These are phyloP conservation scores for Plenodomus tracheiphilus DNA, from an alignment of 2,329 filamentous ascomycete species.

Conservation along the genomic window DNA sequence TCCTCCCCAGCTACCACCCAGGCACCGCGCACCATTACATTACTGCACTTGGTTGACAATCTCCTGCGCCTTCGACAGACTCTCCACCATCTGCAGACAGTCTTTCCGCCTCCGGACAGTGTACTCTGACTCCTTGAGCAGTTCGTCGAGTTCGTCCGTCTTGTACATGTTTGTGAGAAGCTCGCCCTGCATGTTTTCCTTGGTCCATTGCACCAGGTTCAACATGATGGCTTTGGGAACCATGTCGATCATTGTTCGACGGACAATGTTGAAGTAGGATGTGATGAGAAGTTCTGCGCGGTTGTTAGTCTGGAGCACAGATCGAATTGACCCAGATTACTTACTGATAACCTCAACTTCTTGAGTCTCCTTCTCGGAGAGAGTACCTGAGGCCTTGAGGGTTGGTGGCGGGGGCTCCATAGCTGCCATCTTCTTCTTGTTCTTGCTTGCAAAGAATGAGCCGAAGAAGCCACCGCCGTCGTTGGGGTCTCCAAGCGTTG, in stretches of 20 bases:
- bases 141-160: slow-evolving; percentile 83
- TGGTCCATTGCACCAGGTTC: slow-evolving; percentile 91
- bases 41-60: slow-evolving; percentile 78
- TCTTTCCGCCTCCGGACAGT: slow-evolving; percentile 93
- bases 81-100: slow-evolving; percentile 99
- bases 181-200: slow-evolving; percentile 98
- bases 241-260: slow-evolving; percentile 99
- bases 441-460: slow-evolving; percentile 98
- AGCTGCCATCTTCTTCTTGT: slow-evolving; percentile 99
- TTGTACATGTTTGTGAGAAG: slow-evolving; percentile 98
- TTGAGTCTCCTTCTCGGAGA: slow-evolving; percentile 91
- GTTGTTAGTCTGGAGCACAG: background rate
- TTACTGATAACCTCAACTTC: slow-evolving; percentile 98
- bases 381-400: slow-evolving; percentile 89
- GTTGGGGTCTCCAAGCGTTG: slow-evolving; percentile 67
- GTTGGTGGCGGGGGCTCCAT: slow-evolving; percentile 95
- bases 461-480: slow-evolving; percentile 80
- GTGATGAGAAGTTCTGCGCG: slow-evolving; percentile 85
- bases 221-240: slow-evolving; percentile 99
- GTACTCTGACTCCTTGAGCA: slow-evolving; percentile 98
- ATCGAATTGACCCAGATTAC: slow-evolving; percentile 44
- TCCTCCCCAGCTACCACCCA: too few species aligned
- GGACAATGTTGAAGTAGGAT: slow-evolving; percentile 98
- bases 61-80: slow-evolving; percentile 83
- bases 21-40: background rate